A percentile compares a stretch with the other conserved stretches of the same genome.
Evolutionary conservation across 1,139 yeast species (phyloP).

Genomic region (Sugiyamaella novakii): DNA sequence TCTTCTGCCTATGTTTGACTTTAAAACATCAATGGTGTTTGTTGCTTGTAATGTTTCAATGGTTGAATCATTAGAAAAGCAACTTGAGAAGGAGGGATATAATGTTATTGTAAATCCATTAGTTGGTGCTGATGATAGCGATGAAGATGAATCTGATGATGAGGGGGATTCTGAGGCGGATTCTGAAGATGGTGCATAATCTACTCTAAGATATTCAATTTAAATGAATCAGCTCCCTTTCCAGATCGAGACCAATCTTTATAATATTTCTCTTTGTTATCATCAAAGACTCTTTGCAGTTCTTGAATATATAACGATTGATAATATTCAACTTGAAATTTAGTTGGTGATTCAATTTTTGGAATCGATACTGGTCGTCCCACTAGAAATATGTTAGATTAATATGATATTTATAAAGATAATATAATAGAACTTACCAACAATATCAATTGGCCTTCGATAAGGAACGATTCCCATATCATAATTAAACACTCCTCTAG

Average conservation of each 20-base stretch:
- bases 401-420: not conserved
- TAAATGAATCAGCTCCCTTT: constrained; percentile 19
- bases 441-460: constrained; percentile 73
- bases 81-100: constrained; percentile 61
- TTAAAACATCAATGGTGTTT: constrained; percentile 60
- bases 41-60: constrained; percentile 74
- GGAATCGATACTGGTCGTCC: constrained; percentile 83
- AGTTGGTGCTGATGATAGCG: constrained; percentile 41
- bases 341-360: constrained; percentile 47
- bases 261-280: constrained; percentile 59
- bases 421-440: constrained; percentile 41
- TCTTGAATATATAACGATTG: constrained; percentile 74
- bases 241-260: constrained; percentile 25
- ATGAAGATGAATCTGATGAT: constrained; percentile 39
- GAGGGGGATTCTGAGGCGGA: constrained; percentile 32
- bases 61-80: constrained; percentile 50
- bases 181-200: constrained; percentile 24
- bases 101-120: constrained; percentile 59
- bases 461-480: constrained; percentile 91
- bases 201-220: constrained; percentile 32
- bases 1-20: constrained; percentile 53
- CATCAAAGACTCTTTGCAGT: constrained; percentile 65
- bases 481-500: constrained; percentile 89
- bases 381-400: constrained; percentile 15
- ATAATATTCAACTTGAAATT: constrained; percentile 63